Conservation (phyloP, 2,329 filamentous ascomycete species). For the Purpureocillium takamizusanense region DNA sequence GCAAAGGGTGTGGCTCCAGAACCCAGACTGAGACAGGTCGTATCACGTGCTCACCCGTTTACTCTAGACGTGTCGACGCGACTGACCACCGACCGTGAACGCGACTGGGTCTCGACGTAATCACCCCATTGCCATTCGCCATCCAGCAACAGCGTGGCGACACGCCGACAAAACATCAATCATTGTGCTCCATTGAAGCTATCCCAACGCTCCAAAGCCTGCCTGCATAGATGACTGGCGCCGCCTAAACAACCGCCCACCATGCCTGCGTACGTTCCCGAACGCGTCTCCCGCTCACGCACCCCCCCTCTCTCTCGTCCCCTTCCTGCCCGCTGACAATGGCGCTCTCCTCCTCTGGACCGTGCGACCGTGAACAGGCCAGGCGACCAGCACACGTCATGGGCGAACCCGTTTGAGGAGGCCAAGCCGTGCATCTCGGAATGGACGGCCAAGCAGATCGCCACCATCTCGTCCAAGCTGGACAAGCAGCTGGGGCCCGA, state of each 20-base stretch:
- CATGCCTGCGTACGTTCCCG: conserved; percentile 35
- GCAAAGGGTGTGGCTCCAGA: too few relatives aligned
- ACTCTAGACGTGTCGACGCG: not conserved
- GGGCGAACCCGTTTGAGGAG: conserved; percentile 77
- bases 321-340: too few relatives aligned
- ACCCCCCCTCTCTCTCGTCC: too few relatives aligned
- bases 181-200: not conserved
- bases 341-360: too few relatives aligned
- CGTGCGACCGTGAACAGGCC: conserved; percentile 48
- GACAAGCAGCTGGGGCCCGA: conserved; percentile 94
- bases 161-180: not conserved
- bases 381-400: conserved; percentile 52
- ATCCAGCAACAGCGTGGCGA: not conserved
- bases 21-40: not conserved
- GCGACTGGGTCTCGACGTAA: not conserved
- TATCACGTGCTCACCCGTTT: conserved; percentile 10
- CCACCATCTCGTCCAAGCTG: conserved; percentile 74
- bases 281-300: conserved; percentile 3
- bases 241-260: conserved; percentile 11
- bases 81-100: not conserved
- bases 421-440: conserved; percentile 57
- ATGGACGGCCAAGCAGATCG: conserved; percentile 86
- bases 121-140: not conserved
- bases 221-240: conserved; percentile 15
- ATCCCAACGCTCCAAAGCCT: not conserved